These are phyloP conservation scores for Debaryomyces tyrocola DNA, from an alignment of 805 yeast genomes.

Conservation along the genomic window DNA sequence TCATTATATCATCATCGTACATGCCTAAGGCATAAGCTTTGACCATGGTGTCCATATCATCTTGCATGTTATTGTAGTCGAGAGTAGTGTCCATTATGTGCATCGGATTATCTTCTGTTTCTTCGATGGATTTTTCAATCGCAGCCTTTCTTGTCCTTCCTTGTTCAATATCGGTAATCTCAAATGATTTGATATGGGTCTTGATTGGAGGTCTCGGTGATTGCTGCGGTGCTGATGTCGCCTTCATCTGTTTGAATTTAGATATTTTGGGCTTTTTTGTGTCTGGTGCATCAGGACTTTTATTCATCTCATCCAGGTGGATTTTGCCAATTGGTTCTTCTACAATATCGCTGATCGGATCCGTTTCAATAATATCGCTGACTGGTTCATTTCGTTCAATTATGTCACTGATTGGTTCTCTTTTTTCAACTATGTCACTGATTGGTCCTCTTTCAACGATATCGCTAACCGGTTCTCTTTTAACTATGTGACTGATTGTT, in stretches of 20 bases:
- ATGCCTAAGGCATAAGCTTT: conserved; percentile 58
- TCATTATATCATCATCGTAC: conserved; percentile 59
- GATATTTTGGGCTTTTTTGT: background rate
- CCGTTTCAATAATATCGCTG: conserved; percentile 4
- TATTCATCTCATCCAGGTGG: too few relatives aligned
- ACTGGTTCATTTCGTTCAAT: conserved; percentile 6
- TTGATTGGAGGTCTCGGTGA: background rate
- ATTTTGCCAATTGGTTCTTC: too few relatives aligned
- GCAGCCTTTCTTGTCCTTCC: conserved; percentile 6
- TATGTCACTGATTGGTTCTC: conserved; percentile 3
- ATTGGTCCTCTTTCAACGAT: background rate
- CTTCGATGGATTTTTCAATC: background rate
- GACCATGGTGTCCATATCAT: conserved; percentile 57
- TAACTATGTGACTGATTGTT: conserved; percentile 3
- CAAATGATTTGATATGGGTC: background rate
- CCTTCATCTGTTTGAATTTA: conserved; percentile 1
- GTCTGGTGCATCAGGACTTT: background rate
- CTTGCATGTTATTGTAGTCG: conserved; percentile 36
- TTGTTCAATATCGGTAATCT: background rate
- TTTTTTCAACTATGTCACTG: background rate
- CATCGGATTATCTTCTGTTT: background rate
- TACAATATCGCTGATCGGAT: background rate
- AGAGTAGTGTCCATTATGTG: conserved; percentile 25
- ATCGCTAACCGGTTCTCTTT: conserved; percentile 1
- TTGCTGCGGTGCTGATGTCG: background rate